Conservation (phyloP, 2,329 filamentous ascomycete species). For the Tolypocladium inflatum region DNA sequence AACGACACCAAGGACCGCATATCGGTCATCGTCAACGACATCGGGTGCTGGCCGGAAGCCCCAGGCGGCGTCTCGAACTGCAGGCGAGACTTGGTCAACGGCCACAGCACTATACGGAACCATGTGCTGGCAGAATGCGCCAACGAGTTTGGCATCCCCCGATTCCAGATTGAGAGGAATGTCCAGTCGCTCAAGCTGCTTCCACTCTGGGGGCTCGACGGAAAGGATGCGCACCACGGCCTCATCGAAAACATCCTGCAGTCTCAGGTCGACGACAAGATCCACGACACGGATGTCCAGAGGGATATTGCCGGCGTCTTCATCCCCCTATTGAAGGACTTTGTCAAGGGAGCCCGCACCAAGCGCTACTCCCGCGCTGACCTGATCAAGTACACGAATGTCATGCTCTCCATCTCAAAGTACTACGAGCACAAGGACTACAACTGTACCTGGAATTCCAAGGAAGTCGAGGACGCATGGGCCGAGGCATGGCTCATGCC, state of each 20-base stretch:
- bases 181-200: conserved; percentile 44
- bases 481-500: conserved; percentile 36
- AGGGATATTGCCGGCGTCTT: conserved; percentile 42
- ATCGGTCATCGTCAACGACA: conserved; percentile 42
- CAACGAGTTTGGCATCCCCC: conserved; percentile 44
- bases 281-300: conserved; percentile 26
- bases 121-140: conserved; percentile 45
- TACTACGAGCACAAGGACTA: conserved; percentile 43
- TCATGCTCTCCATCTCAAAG: conserved; percentile 38
- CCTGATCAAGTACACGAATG: conserved; percentile 34
- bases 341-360: conserved; percentile 40
- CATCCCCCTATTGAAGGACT: conserved; percentile 37
- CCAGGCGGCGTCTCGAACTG: conserved; percentile 46
- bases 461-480: conserved; percentile 37
- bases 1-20: conserved; percentile 36
- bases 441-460: conserved; percentile 37
- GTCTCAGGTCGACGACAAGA: conserved; percentile 38
- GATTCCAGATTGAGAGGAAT: conserved; percentile 45
- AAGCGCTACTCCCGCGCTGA: conserved; percentile 30
- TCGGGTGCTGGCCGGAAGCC: conserved; percentile 42
- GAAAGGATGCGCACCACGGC: conserved; percentile 40
- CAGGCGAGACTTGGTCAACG: conserved; percentile 44
- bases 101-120: conserved; percentile 41
- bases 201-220: conserved; percentile 45
- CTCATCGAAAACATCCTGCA: conserved; percentile 44